A percentile compares a stretch with the other conserved stretches of the same genome.
Conservation (phyloP, 495 filamentous ascomycete species). For the Venustampulla echinocandica region DNA sequence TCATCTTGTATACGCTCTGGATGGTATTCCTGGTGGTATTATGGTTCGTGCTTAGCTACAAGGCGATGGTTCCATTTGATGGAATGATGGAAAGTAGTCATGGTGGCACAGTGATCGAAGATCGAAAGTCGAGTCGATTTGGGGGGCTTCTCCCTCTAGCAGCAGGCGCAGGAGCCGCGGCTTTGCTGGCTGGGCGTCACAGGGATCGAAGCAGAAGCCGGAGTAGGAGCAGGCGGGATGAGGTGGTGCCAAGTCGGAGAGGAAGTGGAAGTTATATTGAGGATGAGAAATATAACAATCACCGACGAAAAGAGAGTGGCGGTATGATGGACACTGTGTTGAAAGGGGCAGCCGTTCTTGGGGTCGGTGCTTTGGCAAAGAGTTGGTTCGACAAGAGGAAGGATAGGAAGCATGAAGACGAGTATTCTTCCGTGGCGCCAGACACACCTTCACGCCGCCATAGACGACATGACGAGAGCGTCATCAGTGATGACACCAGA, state of each 20-base stretch:
- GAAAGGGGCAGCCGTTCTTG: slow-evolving; percentile 57
- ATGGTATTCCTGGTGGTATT: slow-evolving; percentile 54
- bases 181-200: slow-evolving; percentile 37
- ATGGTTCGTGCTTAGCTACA: slow-evolving; percentile 58
- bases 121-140: slow-evolving; percentile 13
- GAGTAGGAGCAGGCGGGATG: slow-evolving; percentile 26
- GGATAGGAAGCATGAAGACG: slow-evolving; percentile 48
- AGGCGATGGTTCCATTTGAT: background rate
- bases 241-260: slow-evolving; percentile 39
- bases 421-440: slow-evolving; percentile 45
- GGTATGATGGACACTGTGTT: slow-evolving; percentile 59
- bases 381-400: slow-evolving; percentile 52
- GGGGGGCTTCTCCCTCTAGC: slow-evolving; percentile 35
- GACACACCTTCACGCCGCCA: slow-evolving; percentile 40
- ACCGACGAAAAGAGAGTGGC: slow-evolving; percentile 30
- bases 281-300: slow-evolving; percentile 46
- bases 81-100: slow-evolving; percentile 30
- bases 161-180: slow-evolving; percentile 52
- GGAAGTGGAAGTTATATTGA: slow-evolving; percentile 44
- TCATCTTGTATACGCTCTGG: slow-evolving; percentile 75
- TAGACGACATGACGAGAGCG: slow-evolving; percentile 28
- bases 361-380: slow-evolving; percentile 55
- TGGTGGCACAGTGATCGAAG: slow-evolving; percentile 21
- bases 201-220: slow-evolving; percentile 25
- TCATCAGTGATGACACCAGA: slow-evolving; percentile 37